phyloP scores from a whole-genome alignment of 2,329 filamentous ascomycete genomes.

The Alternaria sp. region DNA sequence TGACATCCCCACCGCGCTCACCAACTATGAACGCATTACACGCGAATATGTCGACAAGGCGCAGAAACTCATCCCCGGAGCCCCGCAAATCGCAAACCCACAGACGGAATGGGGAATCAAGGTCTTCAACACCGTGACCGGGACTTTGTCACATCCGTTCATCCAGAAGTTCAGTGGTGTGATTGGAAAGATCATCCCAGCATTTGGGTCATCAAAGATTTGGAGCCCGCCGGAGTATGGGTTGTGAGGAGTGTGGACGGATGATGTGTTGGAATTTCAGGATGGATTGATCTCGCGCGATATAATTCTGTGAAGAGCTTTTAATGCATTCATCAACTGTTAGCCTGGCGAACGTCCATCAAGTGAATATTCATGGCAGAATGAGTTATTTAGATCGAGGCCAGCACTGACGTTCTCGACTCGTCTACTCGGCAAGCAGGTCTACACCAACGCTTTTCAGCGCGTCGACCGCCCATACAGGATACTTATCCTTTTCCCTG shows the following conservation, averaged over 20 bases:
- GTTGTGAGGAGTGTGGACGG: background rate
- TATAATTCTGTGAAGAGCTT: background rate
- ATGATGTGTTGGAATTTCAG: background rate
- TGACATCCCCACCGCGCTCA: constrained; percentile 30
- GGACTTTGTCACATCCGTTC: constrained; percentile 20
- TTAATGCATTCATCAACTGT: background rate
- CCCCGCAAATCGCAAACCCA: constrained; percentile 32
- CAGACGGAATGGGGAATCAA: constrained; percentile 33
- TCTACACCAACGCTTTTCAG: constrained; percentile 76
- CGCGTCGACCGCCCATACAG: constrained; percentile 83
- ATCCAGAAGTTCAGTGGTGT: constrained; percentile 16
- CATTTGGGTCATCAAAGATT: constrained; percentile 19
- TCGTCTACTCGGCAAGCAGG: constrained; percentile 27
- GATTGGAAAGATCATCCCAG: constrained; percentile 17
- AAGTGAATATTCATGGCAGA: background rate
- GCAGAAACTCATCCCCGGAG: constrained; percentile 33
- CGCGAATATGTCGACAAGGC: constrained; percentile 30
- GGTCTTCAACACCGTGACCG: constrained; percentile 23
- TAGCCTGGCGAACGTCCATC: background rate
- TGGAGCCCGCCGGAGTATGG: constrained; percentile 31
- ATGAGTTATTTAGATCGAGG: background rate
- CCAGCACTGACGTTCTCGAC: too few species aligned
- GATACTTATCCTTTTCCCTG: constrained; percentile 68
- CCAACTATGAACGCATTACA: constrained; percentile 27
- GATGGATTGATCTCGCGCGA: background rate